Conservation (phyloP, 2,329 filamentous ascomycete genomes). For the Alternaria sp. region DNA sequence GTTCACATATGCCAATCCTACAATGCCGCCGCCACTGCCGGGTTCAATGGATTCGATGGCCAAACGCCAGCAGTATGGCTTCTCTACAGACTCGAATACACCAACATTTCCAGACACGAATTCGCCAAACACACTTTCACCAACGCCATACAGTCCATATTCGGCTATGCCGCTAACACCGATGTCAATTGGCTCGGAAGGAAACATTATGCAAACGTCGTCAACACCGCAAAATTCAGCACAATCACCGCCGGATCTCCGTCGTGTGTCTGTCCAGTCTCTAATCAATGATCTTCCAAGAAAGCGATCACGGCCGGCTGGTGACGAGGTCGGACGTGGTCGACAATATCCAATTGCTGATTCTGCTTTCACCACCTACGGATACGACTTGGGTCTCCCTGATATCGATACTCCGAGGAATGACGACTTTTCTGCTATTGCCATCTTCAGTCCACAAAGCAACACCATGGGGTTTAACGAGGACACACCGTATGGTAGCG, state of each 20-base stretch:
- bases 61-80: conserved; percentile 33
- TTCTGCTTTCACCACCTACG: conserved; percentile 61
- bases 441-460: conserved; percentile 43
- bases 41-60: conserved; percentile 20
- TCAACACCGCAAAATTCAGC: conserved; percentile 28
- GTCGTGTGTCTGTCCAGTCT: conserved; percentile 68
- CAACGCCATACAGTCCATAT: conserved; percentile 52
- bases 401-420: conserved; percentile 76
- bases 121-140: conserved; percentile 49
- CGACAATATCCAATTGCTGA: conserved; percentile 42
- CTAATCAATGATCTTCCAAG: conserved; percentile 54
- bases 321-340: conserved; percentile 53
- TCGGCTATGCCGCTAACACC: conserved; percentile 55
- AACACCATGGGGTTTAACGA: conserved; percentile 40
- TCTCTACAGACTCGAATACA: conserved; percentile 34
- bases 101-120: conserved; percentile 38
- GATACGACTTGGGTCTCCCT: conserved; percentile 72
- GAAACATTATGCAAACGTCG: conserved; percentile 26
- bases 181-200: conserved; percentile 47
- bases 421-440: conserved; percentile 72
- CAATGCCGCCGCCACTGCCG: conserved; percentile 39
- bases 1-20: conserved; percentile 21
- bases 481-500: conserved; percentile 44
- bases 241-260: conserved; percentile 53
- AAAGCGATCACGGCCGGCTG: conserved; percentile 17